Conservation (phyloP, 1,284 basidiomycete species). For the Cerrena zonata region DNA sequence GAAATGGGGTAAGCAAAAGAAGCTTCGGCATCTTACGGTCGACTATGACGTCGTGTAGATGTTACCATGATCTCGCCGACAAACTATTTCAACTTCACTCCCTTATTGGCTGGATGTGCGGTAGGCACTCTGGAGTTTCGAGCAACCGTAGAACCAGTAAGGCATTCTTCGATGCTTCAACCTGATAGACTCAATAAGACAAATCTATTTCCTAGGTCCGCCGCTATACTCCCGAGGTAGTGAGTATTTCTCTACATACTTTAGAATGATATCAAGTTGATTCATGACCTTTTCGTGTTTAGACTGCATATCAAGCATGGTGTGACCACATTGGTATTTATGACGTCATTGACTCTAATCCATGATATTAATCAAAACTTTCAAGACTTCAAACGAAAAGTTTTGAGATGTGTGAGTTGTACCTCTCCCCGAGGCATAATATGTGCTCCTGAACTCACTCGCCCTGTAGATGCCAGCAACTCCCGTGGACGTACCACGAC, state of each 20-base stretch:
- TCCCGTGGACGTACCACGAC: too few species aligned
- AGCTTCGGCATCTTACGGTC: background rate
- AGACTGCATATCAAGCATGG: constrained; percentile 69
- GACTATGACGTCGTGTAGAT: constrained; percentile 34
- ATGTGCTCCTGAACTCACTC: background rate
- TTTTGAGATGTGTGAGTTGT: constrained; percentile 55
- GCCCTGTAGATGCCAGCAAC: constrained; percentile 52
- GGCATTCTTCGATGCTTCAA: constrained; percentile 24
- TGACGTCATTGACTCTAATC: background rate
- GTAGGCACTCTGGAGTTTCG: constrained; percentile 82
- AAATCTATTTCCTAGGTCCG: constrained; percentile 36
- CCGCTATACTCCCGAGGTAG: constrained; percentile 51
- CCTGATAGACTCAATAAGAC: constrained; percentile 2
- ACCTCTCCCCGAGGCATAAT: constrained; percentile 10
- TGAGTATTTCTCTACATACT: constrained; percentile 26
- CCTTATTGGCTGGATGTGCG: constrained; percentile 68
- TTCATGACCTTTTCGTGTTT: constrained; percentile 1
- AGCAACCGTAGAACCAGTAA: constrained; percentile 75
- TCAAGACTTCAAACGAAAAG: constrained; percentile 59
- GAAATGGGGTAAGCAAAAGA: constrained; percentile 54
- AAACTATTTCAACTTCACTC: constrained; percentile 81
- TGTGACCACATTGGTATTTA: constrained; percentile 50
- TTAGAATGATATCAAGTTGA: background rate
- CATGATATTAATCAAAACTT: background rate
- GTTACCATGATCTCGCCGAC: constrained; percentile 70